Conservation (phyloP, 345 rosid species). For the Lepidium sativum region DNA sequence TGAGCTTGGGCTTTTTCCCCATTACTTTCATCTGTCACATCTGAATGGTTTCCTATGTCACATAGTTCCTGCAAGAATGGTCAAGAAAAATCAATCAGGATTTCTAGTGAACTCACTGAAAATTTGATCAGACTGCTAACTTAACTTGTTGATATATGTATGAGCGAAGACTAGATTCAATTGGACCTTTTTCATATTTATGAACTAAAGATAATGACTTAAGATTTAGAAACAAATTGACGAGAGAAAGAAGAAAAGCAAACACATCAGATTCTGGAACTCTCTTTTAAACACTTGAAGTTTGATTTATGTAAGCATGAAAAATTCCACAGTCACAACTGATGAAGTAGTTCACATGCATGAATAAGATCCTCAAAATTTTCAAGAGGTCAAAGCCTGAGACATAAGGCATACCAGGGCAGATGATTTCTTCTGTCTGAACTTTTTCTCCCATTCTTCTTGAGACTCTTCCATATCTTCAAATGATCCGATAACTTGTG, state of each 20-base stretch:
- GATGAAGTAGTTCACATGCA: neutral
- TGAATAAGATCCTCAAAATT: neutral
- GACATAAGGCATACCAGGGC: slow-evolving; percentile 54
- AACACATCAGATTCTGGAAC: neutral
- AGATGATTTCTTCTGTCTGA: slow-evolving; percentile 54
- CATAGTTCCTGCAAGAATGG: slow-evolving; percentile 58
- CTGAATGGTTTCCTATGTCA: slow-evolving; percentile 78
- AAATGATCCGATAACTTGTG: slow-evolving; percentile 61
- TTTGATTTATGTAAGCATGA: neutral
- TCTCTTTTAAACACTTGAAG: neutral
- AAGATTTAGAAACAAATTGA: neutral
- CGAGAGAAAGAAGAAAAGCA: neutral
- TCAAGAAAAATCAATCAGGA: slow-evolving; percentile 17
- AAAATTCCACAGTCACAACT: slow-evolving; percentile 6
- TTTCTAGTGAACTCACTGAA: neutral
- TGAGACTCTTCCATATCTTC: slow-evolving; percentile 90
- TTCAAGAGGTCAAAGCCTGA: neutral
- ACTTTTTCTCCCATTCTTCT: slow-evolving; percentile 91
- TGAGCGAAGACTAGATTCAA: neutral
- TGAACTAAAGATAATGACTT: neutral
- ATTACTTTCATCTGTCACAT: slow-evolving; percentile 74
- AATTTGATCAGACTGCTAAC: neutral
- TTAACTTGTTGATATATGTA: neutral
- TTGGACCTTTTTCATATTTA: neutral
- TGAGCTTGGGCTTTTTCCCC: slow-evolving; percentile 45